Conservation (phyloP, 176 grass and related monocot species). For the Echinochloa phyllopogon region DNA sequence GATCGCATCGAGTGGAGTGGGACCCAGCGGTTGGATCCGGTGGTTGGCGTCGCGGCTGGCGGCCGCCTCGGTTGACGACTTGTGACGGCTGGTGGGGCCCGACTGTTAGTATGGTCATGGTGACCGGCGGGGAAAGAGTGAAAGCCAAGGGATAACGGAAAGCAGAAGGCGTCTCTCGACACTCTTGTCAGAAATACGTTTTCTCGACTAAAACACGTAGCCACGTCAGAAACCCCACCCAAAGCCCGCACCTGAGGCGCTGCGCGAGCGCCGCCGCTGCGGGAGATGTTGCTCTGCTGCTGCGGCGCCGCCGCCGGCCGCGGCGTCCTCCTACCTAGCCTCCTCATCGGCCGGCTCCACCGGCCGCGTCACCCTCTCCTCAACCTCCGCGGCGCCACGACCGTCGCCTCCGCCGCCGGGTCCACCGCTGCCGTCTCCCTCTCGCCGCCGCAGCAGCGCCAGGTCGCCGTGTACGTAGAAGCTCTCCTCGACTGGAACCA, state of each 20-base stretch:
- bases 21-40: not conserved
- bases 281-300: slow-evolving; percentile 53
- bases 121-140: too few relatives aligned
- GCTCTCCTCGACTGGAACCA: slow-evolving; percentile 89
- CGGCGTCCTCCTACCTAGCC: slow-evolving; percentile 21
- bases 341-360: not conserved
- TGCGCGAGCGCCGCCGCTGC: not conserved
- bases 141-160: too few relatives aligned
- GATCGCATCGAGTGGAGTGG: slow-evolving; percentile 29
- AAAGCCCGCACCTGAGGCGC: not conserved
- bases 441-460: slow-evolving; percentile 67
- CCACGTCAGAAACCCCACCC: not conserved
- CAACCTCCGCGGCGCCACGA: not conserved
- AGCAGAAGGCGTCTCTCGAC: not conserved
- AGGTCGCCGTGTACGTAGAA: slow-evolving; percentile 72
- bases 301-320: slow-evolving; percentile 25
- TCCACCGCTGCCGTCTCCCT: slow-evolving; percentile 24
- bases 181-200: not conserved
- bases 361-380: not conserved
- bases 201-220: not conserved
- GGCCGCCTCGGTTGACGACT: slow-evolving; percentile 14
- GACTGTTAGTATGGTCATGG: not conserved
- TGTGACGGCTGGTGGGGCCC: not conserved
- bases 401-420: not conserved
- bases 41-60: slow-evolving; percentile 1